Conservation (phyloP, 768 basidiomycete species). For the Lactarius indigo region DNA sequence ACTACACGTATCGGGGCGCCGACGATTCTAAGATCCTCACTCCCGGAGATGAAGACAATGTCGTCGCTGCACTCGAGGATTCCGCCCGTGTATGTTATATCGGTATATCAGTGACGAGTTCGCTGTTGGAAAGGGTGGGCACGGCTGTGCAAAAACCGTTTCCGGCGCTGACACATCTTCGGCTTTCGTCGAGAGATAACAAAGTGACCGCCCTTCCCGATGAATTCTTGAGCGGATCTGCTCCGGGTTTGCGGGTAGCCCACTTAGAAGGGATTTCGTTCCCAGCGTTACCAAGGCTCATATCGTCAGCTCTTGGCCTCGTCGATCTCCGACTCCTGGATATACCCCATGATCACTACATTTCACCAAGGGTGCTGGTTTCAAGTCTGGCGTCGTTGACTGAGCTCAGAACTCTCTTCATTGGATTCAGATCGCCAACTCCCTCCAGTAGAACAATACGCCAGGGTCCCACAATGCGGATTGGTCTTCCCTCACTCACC, state of each 20-base stretch:
- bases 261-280: neutral
- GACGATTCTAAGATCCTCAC: neutral
- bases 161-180: constrained; percentile 1
- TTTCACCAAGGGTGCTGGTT: neutral
- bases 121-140: neutral
- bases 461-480: neutral
- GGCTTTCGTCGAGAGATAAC: neutral
- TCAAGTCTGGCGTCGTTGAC: neutral
- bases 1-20: neutral
- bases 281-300: neutral
- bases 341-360: neutral
- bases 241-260: neutral
- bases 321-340: neutral
- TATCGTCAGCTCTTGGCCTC: neutral
- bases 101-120: neutral
- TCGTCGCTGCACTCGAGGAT: neutral
- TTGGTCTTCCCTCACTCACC: constrained; percentile 1
- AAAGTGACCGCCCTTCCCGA: neutral
- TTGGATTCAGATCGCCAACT: neutral
- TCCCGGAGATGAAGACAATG: neutral
- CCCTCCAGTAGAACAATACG: too few relatives aligned
- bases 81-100: neutral
- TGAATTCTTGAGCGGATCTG: neutral
- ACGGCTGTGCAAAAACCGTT: neutral
- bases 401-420: neutral